These are phyloP conservation scores for Ramaria sp. DNA, from an alignment of 768 basidiomycete genomes.

Conservation along the genomic window DNA sequence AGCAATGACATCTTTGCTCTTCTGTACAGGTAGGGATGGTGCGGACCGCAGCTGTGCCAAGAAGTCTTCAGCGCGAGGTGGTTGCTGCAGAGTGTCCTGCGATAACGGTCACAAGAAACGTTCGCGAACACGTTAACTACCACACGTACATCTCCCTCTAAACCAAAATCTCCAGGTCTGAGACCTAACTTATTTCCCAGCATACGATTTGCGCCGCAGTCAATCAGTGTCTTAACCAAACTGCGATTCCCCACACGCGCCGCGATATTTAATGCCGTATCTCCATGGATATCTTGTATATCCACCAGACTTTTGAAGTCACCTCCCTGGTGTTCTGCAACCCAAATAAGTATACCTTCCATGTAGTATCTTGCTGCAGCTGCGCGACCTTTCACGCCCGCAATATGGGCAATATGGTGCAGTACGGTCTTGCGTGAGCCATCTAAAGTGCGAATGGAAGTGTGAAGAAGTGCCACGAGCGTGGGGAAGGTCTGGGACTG, in stretches of 20 bases:
- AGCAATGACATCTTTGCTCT: conserved; percentile 78
- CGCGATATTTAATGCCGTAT: conserved; percentile 92
- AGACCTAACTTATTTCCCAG: conserved; percentile 89
- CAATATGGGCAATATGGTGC: conserved; percentile 85
- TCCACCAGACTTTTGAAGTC: conserved; percentile 78
- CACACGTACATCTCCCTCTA: conserved; percentile 71
- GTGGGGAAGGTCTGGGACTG: conserved; percentile 65
- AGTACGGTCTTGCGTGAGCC: conserved; percentile 75
- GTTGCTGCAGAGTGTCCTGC: conserved; percentile 4
- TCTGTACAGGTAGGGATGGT: conserved; percentile 69
- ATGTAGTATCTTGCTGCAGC: conserved; percentile 83
- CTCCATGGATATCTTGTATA: conserved; percentile 89
- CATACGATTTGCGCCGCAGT: conserved; percentile 85
- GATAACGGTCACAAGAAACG: neutral
- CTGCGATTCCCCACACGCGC: conserved; percentile 87
- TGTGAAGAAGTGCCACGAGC: conserved; percentile 52
- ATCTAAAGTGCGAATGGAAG: conserved; percentile 82
- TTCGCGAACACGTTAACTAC: neutral
- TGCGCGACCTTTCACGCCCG: conserved; percentile 84
- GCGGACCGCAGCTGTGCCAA: conserved; percentile 61
- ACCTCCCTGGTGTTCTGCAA: conserved; percentile 66
- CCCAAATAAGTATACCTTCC: conserved; percentile 78
- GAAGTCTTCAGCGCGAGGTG: conserved; percentile 70
- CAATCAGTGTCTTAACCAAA: conserved; percentile 75
- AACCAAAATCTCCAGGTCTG: conserved; percentile 88